Base-by-base conservation (phyloP, 2,329 filamentous ascomycete species). In the Botrytis paeoniae region DNA sequence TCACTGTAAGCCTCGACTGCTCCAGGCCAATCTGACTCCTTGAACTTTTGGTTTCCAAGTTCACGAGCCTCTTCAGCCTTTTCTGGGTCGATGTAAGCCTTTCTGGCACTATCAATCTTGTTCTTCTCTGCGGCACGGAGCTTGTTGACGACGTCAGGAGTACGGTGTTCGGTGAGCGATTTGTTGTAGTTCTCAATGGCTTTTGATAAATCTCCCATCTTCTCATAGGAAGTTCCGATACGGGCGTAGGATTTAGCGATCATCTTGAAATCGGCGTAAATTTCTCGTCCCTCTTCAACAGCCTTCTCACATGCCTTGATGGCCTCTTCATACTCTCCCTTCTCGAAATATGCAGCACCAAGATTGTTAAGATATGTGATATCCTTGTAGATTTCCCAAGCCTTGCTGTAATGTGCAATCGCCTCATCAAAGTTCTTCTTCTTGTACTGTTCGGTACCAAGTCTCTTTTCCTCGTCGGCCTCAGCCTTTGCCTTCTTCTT, bases 281-380 rank as follows among this genome's bases (percentile, higher is more conserved):
- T 90, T 79, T 92, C 88, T 74, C 96, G 93, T 72, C 96, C 96
- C 82, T 98, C 92, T 78, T 97, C 92, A 71, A 97, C 89, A 18
- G 97, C 96, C 84, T 94, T 90, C 79, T 93, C 90, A 85, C 96
- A 99, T 25, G 91, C 85, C 79, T 97, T 93, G 76, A 99, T 94
- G 77, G 92, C 91, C 73, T 91, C 92, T 80, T 97, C 89, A 82
- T 93, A 97, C 81, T 98, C 96, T 73, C 94, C 95, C 87, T 98
- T 98, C 83, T 99, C 96, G 79, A 95, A 98, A 80, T 97, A 90
- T 74, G 95, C 96, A 5, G 96, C 96, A 74, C 94, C 94, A 45
- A 97, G 88, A 84, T 99, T 99, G 86, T 97, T 99, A 74, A 98
- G 88, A 84, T 99, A 99, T 25, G 95, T 96, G 80, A 99, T 97